Percentiles rank a stretch among this genome's conserved stretches.
Evolutionary conservation across 2,329 filamentous ascomycete genomes (phyloP).

Genomic region (Claviceps fusiformis): DNA sequence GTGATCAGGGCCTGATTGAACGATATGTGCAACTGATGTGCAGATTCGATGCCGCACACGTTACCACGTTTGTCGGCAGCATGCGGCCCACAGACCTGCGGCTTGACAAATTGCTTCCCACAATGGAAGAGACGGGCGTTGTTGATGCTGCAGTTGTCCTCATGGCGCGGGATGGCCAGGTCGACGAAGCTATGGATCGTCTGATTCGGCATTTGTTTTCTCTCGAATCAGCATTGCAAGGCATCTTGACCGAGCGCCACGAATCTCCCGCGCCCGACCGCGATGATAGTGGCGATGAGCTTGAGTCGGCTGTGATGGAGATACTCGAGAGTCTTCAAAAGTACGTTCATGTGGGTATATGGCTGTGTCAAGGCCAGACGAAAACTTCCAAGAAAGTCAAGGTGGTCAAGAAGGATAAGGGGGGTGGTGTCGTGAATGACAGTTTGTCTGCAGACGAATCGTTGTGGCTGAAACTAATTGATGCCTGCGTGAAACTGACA

Average conservation of each 20-base stretch:
- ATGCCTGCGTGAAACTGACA: constrained; percentile 48
- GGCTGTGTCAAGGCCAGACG: constrained; percentile 82
- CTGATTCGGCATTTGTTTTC: constrained; percentile 69
- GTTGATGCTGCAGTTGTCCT: constrained; percentile 87
- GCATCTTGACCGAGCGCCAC: constrained; percentile 50
- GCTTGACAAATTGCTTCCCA: constrained; percentile 67
- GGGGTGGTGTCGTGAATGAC: constrained; percentile 22
- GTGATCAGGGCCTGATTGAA: constrained; percentile 55
- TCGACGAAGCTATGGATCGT: constrained; percentile 70
- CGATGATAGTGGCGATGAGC: constrained; percentile 29
- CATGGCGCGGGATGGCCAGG: constrained; percentile 76
- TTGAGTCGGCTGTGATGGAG: constrained; percentile 56
- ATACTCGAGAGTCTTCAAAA: constrained; percentile 70
- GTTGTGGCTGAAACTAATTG: constrained; percentile 49
- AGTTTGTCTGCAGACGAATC: constrained; percentile 38
- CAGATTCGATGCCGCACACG: constrained; percentile 64
- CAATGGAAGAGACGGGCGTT: constrained; percentile 78
- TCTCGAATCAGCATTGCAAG: constrained; percentile 64
- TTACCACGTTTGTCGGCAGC: constrained; percentile 69
- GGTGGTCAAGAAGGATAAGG: constrained; percentile 37
- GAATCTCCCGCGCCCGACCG: constrained; percentile 34
- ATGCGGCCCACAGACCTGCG: constrained; percentile 66
- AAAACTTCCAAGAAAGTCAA: constrained; percentile 39
- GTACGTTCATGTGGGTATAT: constrained; percentile 84
- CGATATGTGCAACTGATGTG: constrained; percentile 88